Percentiles rank a stretch among this genome's conserved stretches.
These are phyloP conservation scores for Lactifluus volemus DNA, from an alignment of 768 basidiomycete genomes.

Conservation along the genomic window DNA sequence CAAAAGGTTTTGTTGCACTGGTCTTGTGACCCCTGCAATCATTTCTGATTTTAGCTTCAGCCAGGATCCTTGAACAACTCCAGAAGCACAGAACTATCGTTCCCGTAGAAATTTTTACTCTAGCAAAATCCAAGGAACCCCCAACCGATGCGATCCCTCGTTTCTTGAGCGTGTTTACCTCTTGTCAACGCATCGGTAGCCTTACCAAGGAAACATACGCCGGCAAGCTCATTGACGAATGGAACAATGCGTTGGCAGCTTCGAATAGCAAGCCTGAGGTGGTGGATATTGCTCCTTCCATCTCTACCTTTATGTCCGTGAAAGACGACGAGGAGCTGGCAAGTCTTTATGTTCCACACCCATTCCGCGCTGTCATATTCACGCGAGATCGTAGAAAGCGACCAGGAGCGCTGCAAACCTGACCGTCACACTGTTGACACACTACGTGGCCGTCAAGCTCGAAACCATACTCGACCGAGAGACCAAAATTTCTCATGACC, in stretches of 20 bases:
- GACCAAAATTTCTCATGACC: conserved; percentile 83
- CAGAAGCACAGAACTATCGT: conserved; percentile 46
- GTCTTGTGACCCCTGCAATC: background rate
- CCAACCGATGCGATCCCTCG: conserved; percentile 65
- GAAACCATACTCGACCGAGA: conserved; percentile 89
- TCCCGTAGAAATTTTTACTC: conserved; percentile 66
- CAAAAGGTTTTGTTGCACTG: conserved; percentile 53
- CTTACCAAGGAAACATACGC: conserved; percentile 76
- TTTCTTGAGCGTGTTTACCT: conserved; percentile 54
- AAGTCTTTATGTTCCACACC: conserved; percentile 26
- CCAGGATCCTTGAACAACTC: conserved; percentile 80
- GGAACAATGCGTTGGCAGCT: conserved; percentile 57
- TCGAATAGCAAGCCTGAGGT: conserved; percentile 57
- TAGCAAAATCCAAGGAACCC: conserved; percentile 73
- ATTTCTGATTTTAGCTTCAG: conserved; percentile 32
- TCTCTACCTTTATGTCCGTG: conserved; percentile 72
- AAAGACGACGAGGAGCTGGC: conserved; percentile 93
- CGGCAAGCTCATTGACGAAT: conserved; percentile 84
- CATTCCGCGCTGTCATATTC: conserved; percentile 13
- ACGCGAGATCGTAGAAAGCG: conserved; percentile 48
- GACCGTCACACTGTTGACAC: conserved; percentile 75
- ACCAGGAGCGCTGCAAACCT: conserved; percentile 65
- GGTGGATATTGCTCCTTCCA: conserved; percentile 67
- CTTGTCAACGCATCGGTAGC: conserved; percentile 57
- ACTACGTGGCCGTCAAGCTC: conserved; percentile 82